Percentiles rank a stretch among this genome's conserved stretches.
phyloP scores from a whole-genome alignment of 192 early-diverging fungal genomes.

The Powellomyces hirtus region DNA sequence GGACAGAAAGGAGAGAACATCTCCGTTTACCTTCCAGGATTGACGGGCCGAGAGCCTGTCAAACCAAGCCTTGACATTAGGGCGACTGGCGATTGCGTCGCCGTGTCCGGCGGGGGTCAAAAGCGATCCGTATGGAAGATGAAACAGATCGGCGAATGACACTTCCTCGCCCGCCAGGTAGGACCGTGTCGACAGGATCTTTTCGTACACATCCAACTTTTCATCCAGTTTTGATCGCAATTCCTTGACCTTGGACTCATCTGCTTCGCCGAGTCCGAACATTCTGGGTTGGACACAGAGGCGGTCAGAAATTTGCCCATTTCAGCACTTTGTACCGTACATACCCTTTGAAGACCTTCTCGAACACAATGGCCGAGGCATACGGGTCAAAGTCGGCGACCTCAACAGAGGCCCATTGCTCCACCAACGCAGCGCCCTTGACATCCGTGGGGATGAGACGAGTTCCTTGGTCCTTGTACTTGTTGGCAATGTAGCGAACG shows the following conservation, averaged over 20 bases:
- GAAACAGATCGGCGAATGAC: constrained; percentile 19
- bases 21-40: constrained; percentile 19
- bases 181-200: not conserved
- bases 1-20: too few species aligned
- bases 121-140: constrained; percentile 4
- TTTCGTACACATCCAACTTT: constrained; percentile 25
- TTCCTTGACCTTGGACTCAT: not conserved
- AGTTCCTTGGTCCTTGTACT: constrained; percentile 30
- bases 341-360: constrained; percentile 12
- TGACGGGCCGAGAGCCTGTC: constrained; percentile 1
- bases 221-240: not conserved
- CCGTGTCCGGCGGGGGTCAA: constrained; percentile 2
- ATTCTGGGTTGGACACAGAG: not conserved
- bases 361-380: not conserved
- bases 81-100: not conserved
- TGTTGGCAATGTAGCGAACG: constrained; percentile 33
- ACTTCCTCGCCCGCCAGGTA: constrained; percentile 20
- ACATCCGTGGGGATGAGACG: constrained; percentile 28
- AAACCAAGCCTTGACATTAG: constrained; percentile 8
- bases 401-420: constrained; percentile 31
- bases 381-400: constrained; percentile 5
- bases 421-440: constrained; percentile 27
- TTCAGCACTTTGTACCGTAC: not conserved
- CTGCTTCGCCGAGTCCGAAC: constrained; percentile 1
- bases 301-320: not conserved